Evolutionary conservation across 495 filamentous ascomycete genomes (phyloP), one percentile per base, ranked within the genome.

Genomic region (Neurospora discreta): DNA sequence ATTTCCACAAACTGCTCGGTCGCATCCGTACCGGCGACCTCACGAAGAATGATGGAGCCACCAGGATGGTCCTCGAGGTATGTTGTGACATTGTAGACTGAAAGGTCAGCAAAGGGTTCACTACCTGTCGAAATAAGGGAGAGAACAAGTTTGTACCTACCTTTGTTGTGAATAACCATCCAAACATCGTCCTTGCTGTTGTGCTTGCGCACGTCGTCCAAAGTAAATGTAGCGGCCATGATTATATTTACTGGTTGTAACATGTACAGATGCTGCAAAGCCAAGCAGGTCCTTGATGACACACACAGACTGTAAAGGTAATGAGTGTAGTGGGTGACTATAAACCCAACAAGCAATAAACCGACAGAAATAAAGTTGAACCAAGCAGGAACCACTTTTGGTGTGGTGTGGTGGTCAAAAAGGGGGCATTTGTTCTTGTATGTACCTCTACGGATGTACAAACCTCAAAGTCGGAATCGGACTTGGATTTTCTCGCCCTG

Each of bases 21-120:
- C 30, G 86, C 87, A 75, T 90, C 88, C 65, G 81, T 79, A 26
- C 88, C 88, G 70, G 86, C 88, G 5, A 85, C 81, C 71, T 89
- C 86, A 8, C 78, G 40, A 0, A 90, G 82, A 4, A 87, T 82
- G 11, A 87, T 86, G 39, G 77, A 79, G 23, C 88, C 89, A 42
- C 89, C 88, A 2, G 88, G 89, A 71, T 90, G 88, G 70, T 89
- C 87, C 46, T 88, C 81, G 23, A 86, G 71, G 73, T 89, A 90
- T 40, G 83, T 82, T 7, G 88, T 84, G n/a, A 88, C 80, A 73
- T 90, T 81, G 78, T 89, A 89, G 39, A 90, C 88, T 88, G 67
- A 15, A 8, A 39, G 18, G n/a, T 13, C 52, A 26, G 58, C 69
- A 44, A 10, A 42, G 65, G 33, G 15, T 11, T 18, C 18, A 39